Evolutionary conservation across 176 grass and related monocot genomes (phyloP), one percentile per base, ranked within the genome.

Genomic region (Puya raimondii): DNA sequence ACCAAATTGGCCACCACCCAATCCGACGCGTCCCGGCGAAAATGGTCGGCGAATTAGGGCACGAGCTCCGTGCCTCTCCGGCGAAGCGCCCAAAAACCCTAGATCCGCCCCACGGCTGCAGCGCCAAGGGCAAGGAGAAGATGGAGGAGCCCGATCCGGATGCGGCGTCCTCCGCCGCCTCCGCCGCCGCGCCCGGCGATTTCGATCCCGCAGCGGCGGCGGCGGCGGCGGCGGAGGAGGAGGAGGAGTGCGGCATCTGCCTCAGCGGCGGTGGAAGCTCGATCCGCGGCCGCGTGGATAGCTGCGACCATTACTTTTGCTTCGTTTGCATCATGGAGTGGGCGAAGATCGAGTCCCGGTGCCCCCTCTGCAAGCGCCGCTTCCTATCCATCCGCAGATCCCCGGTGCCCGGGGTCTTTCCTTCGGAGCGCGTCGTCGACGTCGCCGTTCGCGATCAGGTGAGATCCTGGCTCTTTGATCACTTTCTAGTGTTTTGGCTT

Each of bases 311-410:
- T 79, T 76, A 66, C 72, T 97, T 96, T 72, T 96, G 93, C 79
- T 96, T 92, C 79, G 76, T 96, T 67, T 96, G 86, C 81, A 86
- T 96, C 70, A 87, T 92, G 93, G 93, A 88, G 64, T 92, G 93
- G 93, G 86, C 71, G 14, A 91, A 91, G 76, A 76, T 96, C 65
- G 89, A 96, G 73, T 83, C 93, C 11, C 84, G 89, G 49, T 97
- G 93, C 79, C 88, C 93, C 61, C 83, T 83, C 42, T 97, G 89
- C 76, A 97, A 90, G 72, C 79, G 70, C 56, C 84, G 86, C 15
- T 96, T 96, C 63, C 73, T 20, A 49, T 70, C 75, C 33, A 89
- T 97, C 79, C 81, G 79, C 56, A 86, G 89, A 16, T 81, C 86
- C 8, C 74, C 81, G 26, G 77, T 85, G n/a, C 76, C 78, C 3